Conservation (phyloP, 2,329 filamentous ascomycete species). For the Arthrobotrys sphaeroides region DNA sequence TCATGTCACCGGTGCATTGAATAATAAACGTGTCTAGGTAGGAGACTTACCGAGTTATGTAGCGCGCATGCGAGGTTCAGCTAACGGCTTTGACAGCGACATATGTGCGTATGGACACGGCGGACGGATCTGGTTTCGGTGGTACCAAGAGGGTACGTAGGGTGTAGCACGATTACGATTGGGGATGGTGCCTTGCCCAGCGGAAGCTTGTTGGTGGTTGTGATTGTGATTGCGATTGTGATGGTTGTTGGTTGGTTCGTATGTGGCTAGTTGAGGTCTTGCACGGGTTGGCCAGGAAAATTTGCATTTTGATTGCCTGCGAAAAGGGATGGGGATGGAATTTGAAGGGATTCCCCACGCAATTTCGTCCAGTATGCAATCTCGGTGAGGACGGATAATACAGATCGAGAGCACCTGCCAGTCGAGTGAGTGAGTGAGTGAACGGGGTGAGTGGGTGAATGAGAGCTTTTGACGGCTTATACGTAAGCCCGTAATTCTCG, state of each 20-base stretch:
- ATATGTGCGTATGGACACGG: constrained; percentile 1
- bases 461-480: no score
- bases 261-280: background rate
- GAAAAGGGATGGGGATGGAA: constrained; percentile 42
- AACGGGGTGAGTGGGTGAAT: background rate
- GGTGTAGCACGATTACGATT: no score
- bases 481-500: no score
- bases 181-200: background rate
- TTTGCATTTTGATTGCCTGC: constrained; percentile 28
- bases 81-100: constrained; percentile 14
- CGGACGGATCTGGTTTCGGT: background rate
- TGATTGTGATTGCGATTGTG: background rate
- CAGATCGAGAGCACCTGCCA: background rate
- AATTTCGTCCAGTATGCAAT: constrained; percentile 27
- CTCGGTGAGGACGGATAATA: constrained; percentile 7
- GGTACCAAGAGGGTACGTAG: background rate
- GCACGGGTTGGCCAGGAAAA: background rate
- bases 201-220: background rate
- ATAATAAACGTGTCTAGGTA: constrained; percentile 18
- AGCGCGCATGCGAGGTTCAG: constrained; percentile 9
- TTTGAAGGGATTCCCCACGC: constrained; percentile 36
- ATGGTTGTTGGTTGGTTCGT: no score
- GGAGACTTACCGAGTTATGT: constrained; percentile 19
- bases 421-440: background rate
- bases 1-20: constrained; percentile 19